Percentiles rank a stretch among this genome's conserved stretches.
Evolutionary conservation across 768 basidiomycete genomes (phyloP).

Genomic region (Lactarius sanguifluus): DNA sequence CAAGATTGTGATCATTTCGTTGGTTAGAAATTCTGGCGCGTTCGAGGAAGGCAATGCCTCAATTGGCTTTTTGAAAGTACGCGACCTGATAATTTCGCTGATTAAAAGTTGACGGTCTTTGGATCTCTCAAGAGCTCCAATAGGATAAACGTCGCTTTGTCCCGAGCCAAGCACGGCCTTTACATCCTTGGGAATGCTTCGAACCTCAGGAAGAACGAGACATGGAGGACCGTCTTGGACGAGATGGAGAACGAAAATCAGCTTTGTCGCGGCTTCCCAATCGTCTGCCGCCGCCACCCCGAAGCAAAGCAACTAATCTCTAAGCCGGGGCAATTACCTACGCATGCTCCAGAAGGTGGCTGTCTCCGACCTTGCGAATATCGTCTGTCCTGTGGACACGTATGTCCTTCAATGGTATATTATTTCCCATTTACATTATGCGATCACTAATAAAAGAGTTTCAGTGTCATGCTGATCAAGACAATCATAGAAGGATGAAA

Average conservation of each 20-base stretch:
- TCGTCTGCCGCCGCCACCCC: constrained; percentile 26
- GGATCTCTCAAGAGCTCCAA: constrained; percentile 34
- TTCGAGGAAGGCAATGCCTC: too few relatives aligned
- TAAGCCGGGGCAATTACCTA: constrained; percentile 23
- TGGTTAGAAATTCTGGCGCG: too few relatives aligned
- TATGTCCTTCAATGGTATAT: constrained; percentile 34
- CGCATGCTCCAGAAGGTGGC: constrained; percentile 33
- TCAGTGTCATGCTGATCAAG: constrained; percentile 32
- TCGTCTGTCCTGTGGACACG: constrained; percentile 36
- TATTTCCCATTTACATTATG: background rate
- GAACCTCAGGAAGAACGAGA: constrained; percentile 50
- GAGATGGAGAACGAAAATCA: constrained; percentile 48
- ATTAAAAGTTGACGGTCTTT: too few relatives aligned
- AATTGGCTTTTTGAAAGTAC: too few relatives aligned
- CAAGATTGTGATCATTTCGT: too few relatives aligned
- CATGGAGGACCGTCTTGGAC: constrained; percentile 59
- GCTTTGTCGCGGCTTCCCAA: constrained; percentile 19
- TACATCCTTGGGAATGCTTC: constrained; percentile 70
- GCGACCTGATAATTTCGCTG: too few relatives aligned
- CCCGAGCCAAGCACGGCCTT: constrained; percentile 71
- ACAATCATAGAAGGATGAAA: constrained; percentile 30
- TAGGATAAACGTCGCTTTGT: constrained; percentile 60
- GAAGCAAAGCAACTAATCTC: constrained; percentile 5
- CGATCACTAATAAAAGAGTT: background rate
- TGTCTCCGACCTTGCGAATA: constrained; percentile 36